Base-by-base conservation (phyloP, 2,329 filamentous ascomycete species). In the Hirsutella minnesotensis region DNA sequence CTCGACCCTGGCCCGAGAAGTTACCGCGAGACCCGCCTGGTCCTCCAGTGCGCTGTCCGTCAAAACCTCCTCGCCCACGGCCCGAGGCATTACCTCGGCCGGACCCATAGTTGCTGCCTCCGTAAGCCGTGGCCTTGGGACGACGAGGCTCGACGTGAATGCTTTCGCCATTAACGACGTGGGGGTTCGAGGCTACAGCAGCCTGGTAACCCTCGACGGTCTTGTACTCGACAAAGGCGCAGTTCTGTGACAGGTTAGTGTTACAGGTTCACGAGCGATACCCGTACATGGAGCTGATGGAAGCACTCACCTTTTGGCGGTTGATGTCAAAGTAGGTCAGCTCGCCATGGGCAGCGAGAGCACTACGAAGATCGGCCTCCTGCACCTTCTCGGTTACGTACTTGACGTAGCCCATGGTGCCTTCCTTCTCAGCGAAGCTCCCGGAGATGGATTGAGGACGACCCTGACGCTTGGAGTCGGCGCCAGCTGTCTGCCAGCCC, bases 181-280 rank as follows among this genome's bases (percentile, higher is more conserved):
- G 87, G 30, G 90, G 90, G 68, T 94, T 96, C 53, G 82, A 83
- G 47, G 77, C 77, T 31, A 86, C 73, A 36, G 92, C 92, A 48
- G 85, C 83, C 61, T 86, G 77, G 66, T 94, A 95, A 38, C 79
- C 87, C 43, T 88, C 79, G 19, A 78, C 60, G 38, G 82, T 84
- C 58, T 81, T 83, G 64, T 92, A 98, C 63, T 98, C 92, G 46
- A 95, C 86, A 59, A 96, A 96, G 21, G 92, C 92, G 58, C 88
- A 95, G 73, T 92, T 95, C 90, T 94, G 58, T 22, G 34, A 41
- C 22, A 49, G 51, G 47, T 51, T 44, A 56, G 51, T 27, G 15
- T 15, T n/a, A n/a, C n/a, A n/a, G n/a, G n/a, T n/a, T n/a, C n/a
- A n/a, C n/a, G n/a, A n/a, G n/a, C n/a, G n/a, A n/a, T n/a, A n/a